These are phyloP conservation scores for Fragaria ananassa DNA, from an alignment of 306 rosid species.

Conservation along the genomic window DNA sequence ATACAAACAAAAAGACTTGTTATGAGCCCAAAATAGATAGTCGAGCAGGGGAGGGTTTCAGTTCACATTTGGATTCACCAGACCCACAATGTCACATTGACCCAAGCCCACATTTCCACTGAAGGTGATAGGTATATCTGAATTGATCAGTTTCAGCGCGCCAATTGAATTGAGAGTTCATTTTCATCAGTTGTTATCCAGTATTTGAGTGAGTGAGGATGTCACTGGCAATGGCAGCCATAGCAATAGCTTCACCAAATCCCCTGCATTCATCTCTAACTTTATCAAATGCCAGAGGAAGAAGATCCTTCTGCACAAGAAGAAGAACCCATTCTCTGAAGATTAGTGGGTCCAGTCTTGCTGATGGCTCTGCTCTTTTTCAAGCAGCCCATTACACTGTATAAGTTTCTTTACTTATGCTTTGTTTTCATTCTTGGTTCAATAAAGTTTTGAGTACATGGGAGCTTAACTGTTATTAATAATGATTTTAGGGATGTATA, in stretches of 20 bases:
- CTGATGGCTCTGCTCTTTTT: constrained; percentile 65
- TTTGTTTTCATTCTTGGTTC: too few relatives aligned
- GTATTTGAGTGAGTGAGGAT: constrained; percentile 1
- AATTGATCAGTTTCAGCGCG: neutral
- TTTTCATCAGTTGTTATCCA: constrained; percentile 8
- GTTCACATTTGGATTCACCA: neutral
- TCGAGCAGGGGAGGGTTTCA: too few relatives aligned
- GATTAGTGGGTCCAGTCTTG: constrained; percentile 51
- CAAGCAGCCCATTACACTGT: constrained; percentile 82
- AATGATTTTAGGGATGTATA: neutral
- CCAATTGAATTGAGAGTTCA: constrained; percentile 11
- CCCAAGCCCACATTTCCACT: neutral
- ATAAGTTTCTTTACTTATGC: neutral
- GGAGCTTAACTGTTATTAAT: neutral
- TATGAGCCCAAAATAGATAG: too few relatives aligned
- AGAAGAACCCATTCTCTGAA: constrained; percentile 29
- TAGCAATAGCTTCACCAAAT: constrained; percentile 18
- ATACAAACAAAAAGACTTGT: too few relatives aligned
- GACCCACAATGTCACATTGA: neutral
- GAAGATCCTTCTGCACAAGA: neutral
- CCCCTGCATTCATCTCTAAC: constrained; percentile 27
- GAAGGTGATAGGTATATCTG: neutral
- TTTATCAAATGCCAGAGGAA: constrained; percentile 10
- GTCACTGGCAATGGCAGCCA: constrained; percentile 18
- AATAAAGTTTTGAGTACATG: too few relatives aligned